phyloP scores from a whole-genome alignment of 306 rosid species.

The Cotoneaster glaucophyllus region DNA sequence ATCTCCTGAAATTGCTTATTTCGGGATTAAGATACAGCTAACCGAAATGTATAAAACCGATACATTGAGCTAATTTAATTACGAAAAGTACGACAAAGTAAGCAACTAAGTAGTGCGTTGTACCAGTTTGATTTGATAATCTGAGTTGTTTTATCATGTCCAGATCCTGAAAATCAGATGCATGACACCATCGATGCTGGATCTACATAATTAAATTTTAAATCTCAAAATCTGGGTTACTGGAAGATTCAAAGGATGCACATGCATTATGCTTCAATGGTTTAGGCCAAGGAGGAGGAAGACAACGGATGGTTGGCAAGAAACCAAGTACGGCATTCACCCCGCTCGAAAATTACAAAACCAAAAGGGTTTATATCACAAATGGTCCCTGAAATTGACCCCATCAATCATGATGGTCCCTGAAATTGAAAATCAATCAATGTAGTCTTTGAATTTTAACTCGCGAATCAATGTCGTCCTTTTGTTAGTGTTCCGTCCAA shows the following conservation, averaged over 20 bases:
- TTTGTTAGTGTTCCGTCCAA: too few relatives aligned
- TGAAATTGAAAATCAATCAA: too few relatives aligned
- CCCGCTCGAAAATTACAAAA: not conserved
- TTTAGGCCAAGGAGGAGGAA: not conserved
- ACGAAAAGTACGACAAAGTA: not conserved
- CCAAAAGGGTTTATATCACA: too few relatives aligned
- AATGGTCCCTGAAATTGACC: too few relatives aligned
- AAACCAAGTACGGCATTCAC: not conserved
- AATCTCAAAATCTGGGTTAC: not conserved
- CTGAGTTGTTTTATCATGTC: not conserved
- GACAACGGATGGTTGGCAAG: not conserved
- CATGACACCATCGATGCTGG: not conserved
- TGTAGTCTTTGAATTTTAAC: too few relatives aligned
- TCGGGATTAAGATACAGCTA: not conserved
- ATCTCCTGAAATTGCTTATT: not conserved
- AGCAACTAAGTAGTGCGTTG: not conserved
- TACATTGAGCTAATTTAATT: not conserved
- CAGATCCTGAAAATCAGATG: not conserved
- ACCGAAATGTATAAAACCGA: too few relatives aligned
- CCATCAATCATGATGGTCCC: too few relatives aligned
- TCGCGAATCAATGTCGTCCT: too few relatives aligned
- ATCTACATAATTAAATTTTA: not conserved
- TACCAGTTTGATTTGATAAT: not conserved
- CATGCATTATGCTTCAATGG: not conserved
- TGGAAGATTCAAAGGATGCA: not conserved